Evolutionary conservation across 225 moss, liverwort and hornwort genomes (phyloP).

Genomic region (Straminergon stramineum): DNA sequence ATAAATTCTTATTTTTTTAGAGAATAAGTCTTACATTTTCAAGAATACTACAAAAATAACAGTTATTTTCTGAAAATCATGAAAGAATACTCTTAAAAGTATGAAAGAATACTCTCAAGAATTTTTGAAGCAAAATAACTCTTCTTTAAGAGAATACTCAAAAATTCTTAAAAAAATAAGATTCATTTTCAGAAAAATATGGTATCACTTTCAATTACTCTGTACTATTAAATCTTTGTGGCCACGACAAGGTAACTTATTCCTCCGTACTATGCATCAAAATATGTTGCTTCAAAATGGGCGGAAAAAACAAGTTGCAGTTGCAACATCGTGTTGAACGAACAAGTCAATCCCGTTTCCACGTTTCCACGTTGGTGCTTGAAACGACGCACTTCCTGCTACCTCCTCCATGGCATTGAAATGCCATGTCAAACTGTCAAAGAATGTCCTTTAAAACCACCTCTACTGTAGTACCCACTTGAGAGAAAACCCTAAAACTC

Average conservation of each 20-base stretch:
- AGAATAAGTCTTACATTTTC: background rate
- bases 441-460: background rate
- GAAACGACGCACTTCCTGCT: background rate
- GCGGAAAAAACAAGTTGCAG: background rate
- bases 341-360: background rate
- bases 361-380: background rate
- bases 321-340: background rate
- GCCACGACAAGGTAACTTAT: rapidly evolving
- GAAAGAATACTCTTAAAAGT: rapidly evolving
- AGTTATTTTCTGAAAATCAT: background rate
- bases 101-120: background rate
- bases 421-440: background rate
- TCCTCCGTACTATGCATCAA: too few species aligned
- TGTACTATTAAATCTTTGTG: background rate
- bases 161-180: background rate
- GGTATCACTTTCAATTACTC: too few species aligned
- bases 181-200: background rate
- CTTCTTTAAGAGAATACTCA: too few species aligned
- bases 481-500: background rate
- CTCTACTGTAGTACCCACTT: background rate
- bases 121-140: background rate
- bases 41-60: too few species aligned
- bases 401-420: background rate
- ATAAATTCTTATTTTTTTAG: too few species aligned
- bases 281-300: background rate